These are phyloP conservation scores for Crithidia thermophila DNA, from an alignment of 208 protist species.

Conservation along the genomic window DNA sequence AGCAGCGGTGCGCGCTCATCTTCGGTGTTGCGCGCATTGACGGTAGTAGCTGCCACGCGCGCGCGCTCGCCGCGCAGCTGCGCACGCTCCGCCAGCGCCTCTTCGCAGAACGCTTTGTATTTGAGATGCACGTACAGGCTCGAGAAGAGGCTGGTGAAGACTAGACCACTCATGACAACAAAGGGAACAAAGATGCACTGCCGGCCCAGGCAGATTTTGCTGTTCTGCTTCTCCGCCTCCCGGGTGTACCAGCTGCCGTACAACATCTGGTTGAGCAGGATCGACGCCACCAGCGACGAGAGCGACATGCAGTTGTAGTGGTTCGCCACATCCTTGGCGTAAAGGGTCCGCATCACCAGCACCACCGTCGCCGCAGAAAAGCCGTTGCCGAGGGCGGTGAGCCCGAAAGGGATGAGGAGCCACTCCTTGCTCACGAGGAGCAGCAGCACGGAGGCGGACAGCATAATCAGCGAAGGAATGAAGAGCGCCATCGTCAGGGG, in stretches of 20 bases:
- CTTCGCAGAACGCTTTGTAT: conserved; percentile 50
- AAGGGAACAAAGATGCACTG: conserved; percentile 72
- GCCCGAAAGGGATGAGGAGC: conserved; percentile 58
- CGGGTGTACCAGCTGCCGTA: conserved; percentile 79
- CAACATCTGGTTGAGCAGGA: conserved; percentile 74
- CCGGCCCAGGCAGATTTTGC: conserved; percentile 57
- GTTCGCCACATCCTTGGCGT: conserved; percentile 74
- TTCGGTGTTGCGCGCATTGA: neutral
- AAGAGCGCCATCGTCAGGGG: conserved; percentile 67
- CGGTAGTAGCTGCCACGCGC: neutral
- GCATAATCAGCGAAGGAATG: conserved; percentile 46
- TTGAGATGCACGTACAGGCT: conserved; percentile 57
- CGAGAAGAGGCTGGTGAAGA: conserved; percentile 39
- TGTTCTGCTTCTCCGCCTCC: conserved; percentile 51
- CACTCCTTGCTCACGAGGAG: conserved; percentile 36
- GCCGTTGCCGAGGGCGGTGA: conserved; percentile 72
- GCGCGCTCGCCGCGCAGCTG: neutral
- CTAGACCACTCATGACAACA: conserved; percentile 47
- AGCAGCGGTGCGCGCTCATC: conserved; percentile 14
- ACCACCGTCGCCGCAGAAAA: conserved; percentile 66
- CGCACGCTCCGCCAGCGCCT: conserved; percentile 26
- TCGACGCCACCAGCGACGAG: conserved; percentile 39
- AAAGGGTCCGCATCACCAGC: conserved; percentile 76
- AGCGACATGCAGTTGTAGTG: conserved; percentile 83
- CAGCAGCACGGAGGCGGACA: conserved; percentile 46